Evolutionary conservation across 2,329 filamentous ascomycete genomes (phyloP), one percentile per base, ranked within the genome.

Genomic region (Fusarium sterilihyphosum): DNA sequence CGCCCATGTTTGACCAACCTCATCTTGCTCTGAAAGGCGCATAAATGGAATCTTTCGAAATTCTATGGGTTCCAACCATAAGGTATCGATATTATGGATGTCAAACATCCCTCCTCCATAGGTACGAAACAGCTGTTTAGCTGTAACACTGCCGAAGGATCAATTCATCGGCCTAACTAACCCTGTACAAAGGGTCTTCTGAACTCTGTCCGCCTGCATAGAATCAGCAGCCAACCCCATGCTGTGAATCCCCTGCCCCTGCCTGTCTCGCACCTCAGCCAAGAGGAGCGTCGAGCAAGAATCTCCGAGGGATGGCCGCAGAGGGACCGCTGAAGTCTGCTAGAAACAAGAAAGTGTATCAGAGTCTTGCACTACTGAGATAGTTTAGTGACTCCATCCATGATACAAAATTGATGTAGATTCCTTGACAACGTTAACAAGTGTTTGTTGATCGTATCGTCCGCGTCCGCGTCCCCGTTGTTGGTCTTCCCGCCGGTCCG

Each of bases 301-400:
- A 70, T 54, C 68, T 61, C 73, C 73, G 73, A 74, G 43, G 69
- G 46, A 73, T 61, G 63, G 61, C 72, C 72, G 73, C 37, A 65
- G 56, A 73, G 54, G 64, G 50, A 24, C 65, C 65, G 66, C n/a
- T 40, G 22, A 50, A 38, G 29, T 58, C 58, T 54, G 49, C n/a
- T 13, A 44, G 52, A 57, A 58, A 58, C 60, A 62, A 44, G 60
- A 53, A 37, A 63, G 47, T 38, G 35, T 54, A 50, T 40, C 44
- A 58, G 33, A 40, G 65, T 46, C 43, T 64, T 43, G 54, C 43
- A 24, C 59, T 53, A 29, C 29, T 40, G 37, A 40, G 26, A 31
- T 62, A 40, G 31, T 18, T 35, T 33, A 66, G 33, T n/a, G 38
- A 49, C 24, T 26, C 40, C 56, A 46, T 43, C 31, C 22, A 43